Percentiles rank a stretch among this genome's conserved stretches.
Conservation (phyloP, 768 basidiomycete species). For the Amanita molliuscula region DNA sequence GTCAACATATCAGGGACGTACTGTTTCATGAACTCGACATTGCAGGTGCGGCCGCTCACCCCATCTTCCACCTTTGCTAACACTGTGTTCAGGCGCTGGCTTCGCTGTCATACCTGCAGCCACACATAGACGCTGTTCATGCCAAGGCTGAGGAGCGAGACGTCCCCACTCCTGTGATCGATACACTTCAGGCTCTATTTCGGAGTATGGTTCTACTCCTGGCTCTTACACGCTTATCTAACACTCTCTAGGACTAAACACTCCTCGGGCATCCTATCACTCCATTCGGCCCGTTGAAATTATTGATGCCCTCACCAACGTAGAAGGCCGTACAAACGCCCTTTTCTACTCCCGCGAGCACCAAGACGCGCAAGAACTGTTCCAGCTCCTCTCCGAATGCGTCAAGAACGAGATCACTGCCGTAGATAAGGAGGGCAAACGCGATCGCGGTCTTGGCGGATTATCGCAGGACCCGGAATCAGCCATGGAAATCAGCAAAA, state of each 20-base stretch:
- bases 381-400: conserved; percentile 84
- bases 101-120: conserved; percentile 73
- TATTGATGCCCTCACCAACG: conserved; percentile 56
- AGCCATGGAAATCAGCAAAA: conserved; percentile 30
- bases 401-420: conserved; percentile 76
- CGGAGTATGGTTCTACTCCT: conserved; percentile 34
- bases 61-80: conserved; percentile 10
- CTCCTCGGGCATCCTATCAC: conserved; percentile 42
- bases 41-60: conserved; percentile 48
- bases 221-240: not conserved
- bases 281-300: conserved; percentile 66
- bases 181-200: conserved; percentile 65
- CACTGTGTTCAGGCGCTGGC: conserved; percentile 68
- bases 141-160: conserved; percentile 70
- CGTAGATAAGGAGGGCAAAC: conserved; percentile 59
- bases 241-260: conserved; percentile 45
- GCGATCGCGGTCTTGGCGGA: conserved; percentile 64
- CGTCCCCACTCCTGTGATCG: conserved; percentile 79
- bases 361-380: conserved; percentile 98
- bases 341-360: conserved; percentile 87
- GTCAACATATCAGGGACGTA: conserved; percentile 95
- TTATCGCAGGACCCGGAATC: conserved; percentile 19
- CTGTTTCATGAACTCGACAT: conserved; percentile 95
- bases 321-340: conserved; percentile 42
- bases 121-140: conserved; percentile 69